Evolutionary conservation across 192 early-diverging fungal species (phyloP).

Genomic region (Entomortierella lignicola): DNA sequence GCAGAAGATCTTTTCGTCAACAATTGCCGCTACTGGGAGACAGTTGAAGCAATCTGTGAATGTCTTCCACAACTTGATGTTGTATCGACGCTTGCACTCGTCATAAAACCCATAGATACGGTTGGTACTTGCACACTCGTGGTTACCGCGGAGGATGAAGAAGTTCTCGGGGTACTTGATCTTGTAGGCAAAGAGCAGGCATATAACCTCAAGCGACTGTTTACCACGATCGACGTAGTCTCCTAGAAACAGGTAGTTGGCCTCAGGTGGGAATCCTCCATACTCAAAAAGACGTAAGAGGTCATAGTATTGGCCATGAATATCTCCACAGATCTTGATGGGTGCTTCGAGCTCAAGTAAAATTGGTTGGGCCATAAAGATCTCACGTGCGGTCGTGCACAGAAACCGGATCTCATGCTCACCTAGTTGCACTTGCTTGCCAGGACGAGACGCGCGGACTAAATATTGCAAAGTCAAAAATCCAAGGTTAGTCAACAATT

Average conservation of each 20-base stretch:
- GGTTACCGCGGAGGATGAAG: conserved; percentile 98
- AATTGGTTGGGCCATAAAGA: conserved; percentile 94
- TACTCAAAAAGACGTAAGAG: conserved; percentile 96
- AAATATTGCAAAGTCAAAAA: conserved; percentile 4
- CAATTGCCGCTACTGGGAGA: conserved; percentile 95
- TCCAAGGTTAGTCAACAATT: background rate
- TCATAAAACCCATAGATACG: conserved; percentile 99
- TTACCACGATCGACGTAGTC: conserved; percentile 99
- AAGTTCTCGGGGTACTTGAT: conserved; percentile 99
- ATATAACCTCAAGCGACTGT: conserved; percentile 98
- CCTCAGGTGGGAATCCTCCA: conserved; percentile 97
- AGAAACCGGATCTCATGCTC: conserved; percentile 96
- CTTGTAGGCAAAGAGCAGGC: conserved; percentile 96
- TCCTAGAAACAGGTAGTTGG: conserved; percentile 97
- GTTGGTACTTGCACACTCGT: conserved; percentile 97
- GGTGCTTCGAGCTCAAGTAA: conserved; percentile 94
- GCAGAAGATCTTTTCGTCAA: conserved; percentile 98
- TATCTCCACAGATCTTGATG: conserved; percentile 93
- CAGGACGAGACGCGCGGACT: conserved; percentile 96
- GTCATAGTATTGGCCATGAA: conserved; percentile 99
- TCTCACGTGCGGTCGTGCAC: conserved; percentile 93
- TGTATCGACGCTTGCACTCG: conserved; percentile 98
- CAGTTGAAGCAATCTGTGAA: conserved; percentile 99
- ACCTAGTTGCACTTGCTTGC: conserved; percentile 94
- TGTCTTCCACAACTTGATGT: conserved; percentile 99